Evolutionary conservation across 2,329 filamentous ascomycete species (phyloP).

Genomic region (Corniculantispora saksenae): DNA sequence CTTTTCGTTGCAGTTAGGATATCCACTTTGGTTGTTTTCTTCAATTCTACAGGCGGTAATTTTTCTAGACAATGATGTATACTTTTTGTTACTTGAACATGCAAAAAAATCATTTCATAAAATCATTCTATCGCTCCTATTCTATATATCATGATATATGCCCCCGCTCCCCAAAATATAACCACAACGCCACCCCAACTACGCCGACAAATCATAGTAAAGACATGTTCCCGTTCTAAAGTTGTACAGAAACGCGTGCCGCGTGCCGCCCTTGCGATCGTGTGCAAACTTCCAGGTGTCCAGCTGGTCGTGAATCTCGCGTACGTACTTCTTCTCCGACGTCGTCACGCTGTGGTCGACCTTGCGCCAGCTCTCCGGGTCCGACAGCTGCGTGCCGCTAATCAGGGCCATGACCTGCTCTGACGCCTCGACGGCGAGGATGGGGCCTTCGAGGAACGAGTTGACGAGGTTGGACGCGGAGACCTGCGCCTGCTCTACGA

Average conservation of each 20-base stretch:
- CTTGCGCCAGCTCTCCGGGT: constrained; percentile 80
- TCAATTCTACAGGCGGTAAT: background rate
- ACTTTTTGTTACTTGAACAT: background rate
- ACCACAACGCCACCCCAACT: background rate
- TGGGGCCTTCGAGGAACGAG: constrained; percentile 73
- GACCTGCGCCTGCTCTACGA: constrained; percentile 75
- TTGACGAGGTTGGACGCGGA: constrained; percentile 64
- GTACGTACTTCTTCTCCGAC: constrained; percentile 77
- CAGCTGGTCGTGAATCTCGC: constrained; percentile 79
- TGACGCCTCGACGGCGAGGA: constrained; percentile 84
- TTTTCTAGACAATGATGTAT: background rate
- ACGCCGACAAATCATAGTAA: constrained; percentile 70
- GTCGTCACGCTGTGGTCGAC: constrained; percentile 77
- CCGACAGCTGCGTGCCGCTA: constrained; percentile 70
- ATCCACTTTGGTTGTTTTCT: background rate
- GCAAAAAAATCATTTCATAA: background rate
- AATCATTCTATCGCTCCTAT: background rate
- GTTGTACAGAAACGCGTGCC: constrained; percentile 87
- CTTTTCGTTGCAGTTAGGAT: background rate
- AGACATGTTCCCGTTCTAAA: constrained; percentile 82
- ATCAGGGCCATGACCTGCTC: constrained; percentile 81
- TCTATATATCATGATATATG: background rate
- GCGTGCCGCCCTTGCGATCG: constrained; percentile 53
- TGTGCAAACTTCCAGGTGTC: constrained; percentile 61
- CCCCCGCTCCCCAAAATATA: background rate